Evolutionary conservation across 2,329 filamentous ascomycete genomes (phyloP).

Genomic region (Thelonectria rubi): DNA sequence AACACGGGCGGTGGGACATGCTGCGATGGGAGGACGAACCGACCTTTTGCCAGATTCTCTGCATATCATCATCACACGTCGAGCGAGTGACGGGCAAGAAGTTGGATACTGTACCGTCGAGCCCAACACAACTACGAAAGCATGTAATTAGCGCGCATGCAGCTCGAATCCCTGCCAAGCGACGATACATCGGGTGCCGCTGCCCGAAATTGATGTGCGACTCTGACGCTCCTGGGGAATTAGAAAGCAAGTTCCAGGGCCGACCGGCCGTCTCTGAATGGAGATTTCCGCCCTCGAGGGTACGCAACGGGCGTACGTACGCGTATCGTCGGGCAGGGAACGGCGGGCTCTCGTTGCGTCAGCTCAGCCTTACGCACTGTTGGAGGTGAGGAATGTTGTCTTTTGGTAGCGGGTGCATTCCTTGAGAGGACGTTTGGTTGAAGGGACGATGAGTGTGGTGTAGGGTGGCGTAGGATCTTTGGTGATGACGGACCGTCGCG

Average conservation of each 20-base stretch:
- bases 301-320: constrained; percentile 22
- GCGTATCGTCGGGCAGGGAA: constrained; percentile 1
- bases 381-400: background rate
- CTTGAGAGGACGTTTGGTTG: background rate
- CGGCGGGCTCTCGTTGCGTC: constrained; percentile 2
- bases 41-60: background rate
- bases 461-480: background rate
- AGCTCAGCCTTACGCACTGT: constrained; percentile 23
- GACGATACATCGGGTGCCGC: background rate
- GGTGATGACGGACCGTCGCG: constrained; percentile 11
- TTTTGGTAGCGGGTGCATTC: background rate
- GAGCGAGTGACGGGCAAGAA: no score
- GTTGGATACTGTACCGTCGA: background rate
- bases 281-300: constrained; percentile 6
- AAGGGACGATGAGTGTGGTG: background rate
- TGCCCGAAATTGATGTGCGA: constrained; percentile 3
- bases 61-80: background rate
- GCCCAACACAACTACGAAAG: background rate
- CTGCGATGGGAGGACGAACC: background rate
- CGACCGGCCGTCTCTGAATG: background rate
- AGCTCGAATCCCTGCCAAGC: background rate
- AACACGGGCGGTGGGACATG: background rate
- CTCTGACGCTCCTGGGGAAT: background rate
- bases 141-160: no score
- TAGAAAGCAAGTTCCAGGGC: background rate